Conservation (phyloP, 345 rosid species). For the Schrenkiella parvula region DNA sequence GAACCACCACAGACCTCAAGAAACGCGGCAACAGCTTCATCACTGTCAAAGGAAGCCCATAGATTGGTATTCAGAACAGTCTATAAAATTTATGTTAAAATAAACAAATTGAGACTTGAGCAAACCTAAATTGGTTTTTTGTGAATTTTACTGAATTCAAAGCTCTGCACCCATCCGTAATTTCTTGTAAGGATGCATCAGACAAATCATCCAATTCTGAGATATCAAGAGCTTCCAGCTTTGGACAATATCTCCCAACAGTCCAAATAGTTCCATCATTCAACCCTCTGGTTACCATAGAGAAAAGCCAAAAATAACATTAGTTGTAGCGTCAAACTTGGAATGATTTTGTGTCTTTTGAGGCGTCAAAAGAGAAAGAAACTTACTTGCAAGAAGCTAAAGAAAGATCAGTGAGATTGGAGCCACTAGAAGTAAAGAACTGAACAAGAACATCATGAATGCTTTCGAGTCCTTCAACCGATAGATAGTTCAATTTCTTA, state of each 20-base stretch:
- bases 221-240: constrained; percentile 44
- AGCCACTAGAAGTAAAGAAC: constrained; percentile 26
- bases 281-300: constrained; percentile 41
- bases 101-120: neutral
- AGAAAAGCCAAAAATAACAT: constrained; percentile 19
- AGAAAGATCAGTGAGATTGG: constrained; percentile 37
- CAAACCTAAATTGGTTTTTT: constrained; percentile 18
- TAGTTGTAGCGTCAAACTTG: neutral
- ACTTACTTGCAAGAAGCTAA: constrained; percentile 27
- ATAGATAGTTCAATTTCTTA: constrained; percentile 35
- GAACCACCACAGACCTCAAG: constrained; percentile 47
- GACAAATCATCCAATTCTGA: constrained; percentile 36
- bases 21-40: constrained; percentile 59
- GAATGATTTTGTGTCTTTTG: neutral
- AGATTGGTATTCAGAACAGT: neutral
- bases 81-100: constrained; percentile 1
- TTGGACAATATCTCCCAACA: constrained; percentile 30
- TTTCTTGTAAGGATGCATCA: constrained; percentile 34
- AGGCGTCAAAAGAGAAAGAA: neutral
- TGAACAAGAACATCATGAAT: constrained; percentile 32
- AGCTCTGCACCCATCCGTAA: constrained; percentile 46
- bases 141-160: constrained; percentile 10
- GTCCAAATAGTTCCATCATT: constrained; percentile 36
- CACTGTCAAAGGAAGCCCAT: constrained; percentile 37
- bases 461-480: constrained; percentile 36